Evolutionary conservation across 108 stramenopile genomes (phyloP), one percentile per base, ranked within the genome.

Genomic region (Nitzschia sp.): DNA sequence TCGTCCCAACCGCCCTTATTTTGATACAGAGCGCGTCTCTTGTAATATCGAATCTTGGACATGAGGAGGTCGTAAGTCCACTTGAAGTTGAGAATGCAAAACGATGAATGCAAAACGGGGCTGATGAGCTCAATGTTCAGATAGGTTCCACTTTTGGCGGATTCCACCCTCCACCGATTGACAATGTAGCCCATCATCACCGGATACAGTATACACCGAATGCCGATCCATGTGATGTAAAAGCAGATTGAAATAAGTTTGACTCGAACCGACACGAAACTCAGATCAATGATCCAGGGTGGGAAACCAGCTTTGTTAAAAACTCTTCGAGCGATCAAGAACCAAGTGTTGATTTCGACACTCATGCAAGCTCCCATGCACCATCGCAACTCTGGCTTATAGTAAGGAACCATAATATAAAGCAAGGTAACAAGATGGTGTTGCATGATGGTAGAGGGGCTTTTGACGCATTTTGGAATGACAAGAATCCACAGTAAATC

Each of bases 301-400:
- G 80, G 77, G 69, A 91, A 86, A 8, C 90, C 88, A 58, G 87
- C 80, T 47, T 91, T 91, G 72, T 95, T 92, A 81, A 95, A 91
- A n/a, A 95, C 88, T 23, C 94, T 72, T 53, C 94, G 75, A 8
- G 91, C 91, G 44, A 95, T 92, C 56, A 95, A 82, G 52, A 90
- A 91, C 94, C 94, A 95, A 0, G 94, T 95, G 59, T 95, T 95
- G 61, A 92, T 71, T 71, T 95, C 91, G 2, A 92, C 91, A 58
- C 65, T 87, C 58, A 95, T 76, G 66, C 85, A 89, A 1, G 88
- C 89, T 25, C 94, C 94, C 90, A 95, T 91, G n/a, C 85, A 71
- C 83, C 86, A 95, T 34, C 88, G 78, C 9, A 66, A 60, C n/a
- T 80, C 63, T n/a, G 68, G 76, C 54, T 48, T 60, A 47, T 27